Evolutionary conservation across 352 stramenopile species (phyloP), one percentile per base, ranked within the genome.

Genomic region (Phytophthora kernoviae): DNA sequence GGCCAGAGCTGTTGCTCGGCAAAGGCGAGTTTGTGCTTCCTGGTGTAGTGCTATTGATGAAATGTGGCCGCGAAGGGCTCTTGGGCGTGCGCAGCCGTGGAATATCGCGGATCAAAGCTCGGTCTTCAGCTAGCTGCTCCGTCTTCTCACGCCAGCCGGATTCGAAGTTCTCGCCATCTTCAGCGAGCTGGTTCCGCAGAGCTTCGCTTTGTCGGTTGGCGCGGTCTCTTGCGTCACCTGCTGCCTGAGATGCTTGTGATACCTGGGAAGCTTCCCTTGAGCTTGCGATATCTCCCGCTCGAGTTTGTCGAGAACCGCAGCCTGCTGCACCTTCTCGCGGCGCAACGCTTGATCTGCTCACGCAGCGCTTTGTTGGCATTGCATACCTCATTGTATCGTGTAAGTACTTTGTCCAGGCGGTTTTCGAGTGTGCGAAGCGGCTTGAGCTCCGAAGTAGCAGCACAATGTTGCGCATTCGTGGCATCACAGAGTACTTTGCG

Each of bases 161-260:
- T 54, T 97, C 87, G 49, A 97, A 98, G 17, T 87, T 79, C 21
- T 79, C 77, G 41, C 77, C 75, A 27, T 98, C 92, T 34, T 96
- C 88, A 0, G 79, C 50, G 4, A 92, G 75, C 59, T 95, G 84
- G 43, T 78, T 56, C 9, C 84, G 75, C 44, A 98, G 64, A 11
- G 78, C 58, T 39, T 93, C 84, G 12, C 89, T 81, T 55, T 97
- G 88, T 21, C 80, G 63, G 59, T 94, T 88, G 1, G 90, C 84
- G 41, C 90, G 82, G 60, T 98, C 92, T 24, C 88, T 68, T 5
- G 87, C 81, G 27, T 96, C 83, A 39, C 90, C 85, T 7, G 87
- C 89, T 32, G 71, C 74, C 32, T 98, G 95, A 26, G 81, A 90
- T 2, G 90, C 84, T 12, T 81, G 68, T 22, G 71, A 47, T 4